Evolutionary conservation across 441 rosid genomes (phyloP).

Genomic region (Daphne laureola): DNA sequence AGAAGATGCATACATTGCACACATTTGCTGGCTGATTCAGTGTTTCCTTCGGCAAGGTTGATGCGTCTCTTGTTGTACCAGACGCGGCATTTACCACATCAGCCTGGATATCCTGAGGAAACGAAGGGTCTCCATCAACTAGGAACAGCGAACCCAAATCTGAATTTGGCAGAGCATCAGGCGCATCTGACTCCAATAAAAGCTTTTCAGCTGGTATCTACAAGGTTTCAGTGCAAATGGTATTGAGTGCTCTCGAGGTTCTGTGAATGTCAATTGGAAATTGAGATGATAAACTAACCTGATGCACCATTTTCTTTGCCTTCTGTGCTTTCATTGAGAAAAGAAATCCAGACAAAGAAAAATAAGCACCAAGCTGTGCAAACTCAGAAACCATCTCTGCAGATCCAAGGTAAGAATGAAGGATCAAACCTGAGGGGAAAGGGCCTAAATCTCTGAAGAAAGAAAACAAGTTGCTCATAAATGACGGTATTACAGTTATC

Average conservation of each 20-base stretch:
- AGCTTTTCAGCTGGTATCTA: constrained; percentile 76
- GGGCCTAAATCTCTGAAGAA: constrained; percentile 58
- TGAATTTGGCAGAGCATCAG: constrained; percentile 72
- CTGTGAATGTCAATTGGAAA: neutral
- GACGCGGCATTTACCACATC: constrained; percentile 21
- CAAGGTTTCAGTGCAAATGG: constrained; percentile 17
- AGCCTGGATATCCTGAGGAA: constrained; percentile 19
- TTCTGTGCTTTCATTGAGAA: constrained; percentile 62
- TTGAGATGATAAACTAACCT: constrained; percentile 34
- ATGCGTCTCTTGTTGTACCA: constrained; percentile 19
- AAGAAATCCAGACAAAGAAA: constrained; percentile 80
- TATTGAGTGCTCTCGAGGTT: neutral
- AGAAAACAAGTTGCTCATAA: neutral
- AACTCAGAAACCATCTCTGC: constrained; percentile 88
- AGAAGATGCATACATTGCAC: constrained; percentile 29
- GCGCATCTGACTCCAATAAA: constrained; percentile 87
- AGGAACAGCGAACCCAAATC: constrained; percentile 36
- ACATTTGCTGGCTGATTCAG: constrained; percentile 93
- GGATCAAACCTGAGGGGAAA: constrained; percentile 77
- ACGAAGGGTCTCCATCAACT: constrained; percentile 42
- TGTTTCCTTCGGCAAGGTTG: constrained; percentile 31
- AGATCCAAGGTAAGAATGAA: constrained; percentile 82
- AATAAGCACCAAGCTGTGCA: constrained; percentile 77
- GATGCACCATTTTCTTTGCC: constrained; percentile 61
- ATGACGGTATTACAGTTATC: too few species aligned